phyloP scores from a whole-genome alignment of 306 rosid species.

The Cucumis hystrix region DNA sequence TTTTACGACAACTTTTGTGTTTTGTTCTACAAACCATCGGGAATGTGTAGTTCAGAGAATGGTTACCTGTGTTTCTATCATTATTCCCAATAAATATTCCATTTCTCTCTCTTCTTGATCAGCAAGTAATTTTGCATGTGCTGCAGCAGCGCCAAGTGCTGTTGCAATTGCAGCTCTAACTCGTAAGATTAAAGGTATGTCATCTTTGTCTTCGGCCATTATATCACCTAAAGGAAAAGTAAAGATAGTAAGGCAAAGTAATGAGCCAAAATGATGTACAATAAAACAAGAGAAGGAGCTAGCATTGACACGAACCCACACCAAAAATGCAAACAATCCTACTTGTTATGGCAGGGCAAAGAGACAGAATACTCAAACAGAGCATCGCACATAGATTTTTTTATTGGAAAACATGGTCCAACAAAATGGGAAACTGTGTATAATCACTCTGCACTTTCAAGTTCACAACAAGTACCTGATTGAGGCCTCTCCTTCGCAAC shows the following conservation, averaged over 20 bases:
- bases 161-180: conserved; percentile 76
- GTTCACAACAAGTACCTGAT: conserved; percentile 37
- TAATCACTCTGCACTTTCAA: neutral
- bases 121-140: conserved; percentile 71
- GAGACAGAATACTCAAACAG: neutral
- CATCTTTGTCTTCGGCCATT: conserved; percentile 25
- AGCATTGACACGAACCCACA: neutral
- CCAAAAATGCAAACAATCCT: neutral
- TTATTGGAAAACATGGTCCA: neutral
- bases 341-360: neutral
- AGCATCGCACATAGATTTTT: neutral
- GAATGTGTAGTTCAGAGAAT: neutral
- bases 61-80: conserved; percentile 72
- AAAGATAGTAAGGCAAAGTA: neutral
- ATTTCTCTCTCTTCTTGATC: conserved; percentile 90
- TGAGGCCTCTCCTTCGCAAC: conserved; percentile 29
- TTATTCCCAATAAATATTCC: conserved; percentile 58
- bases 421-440: neutral
- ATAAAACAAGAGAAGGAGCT: neutral
- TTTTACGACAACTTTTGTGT: neutral
- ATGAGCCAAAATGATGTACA: neutral
- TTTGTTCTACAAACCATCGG: neutral
- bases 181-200: conserved; percentile 44
- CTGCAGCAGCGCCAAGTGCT: conserved; percentile 91
- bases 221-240: conserved; percentile 24